These are phyloP conservation scores for Porodaedalea pini DNA, from an alignment of 1,284 basidiomycete species.

Conservation along the genomic window DNA sequence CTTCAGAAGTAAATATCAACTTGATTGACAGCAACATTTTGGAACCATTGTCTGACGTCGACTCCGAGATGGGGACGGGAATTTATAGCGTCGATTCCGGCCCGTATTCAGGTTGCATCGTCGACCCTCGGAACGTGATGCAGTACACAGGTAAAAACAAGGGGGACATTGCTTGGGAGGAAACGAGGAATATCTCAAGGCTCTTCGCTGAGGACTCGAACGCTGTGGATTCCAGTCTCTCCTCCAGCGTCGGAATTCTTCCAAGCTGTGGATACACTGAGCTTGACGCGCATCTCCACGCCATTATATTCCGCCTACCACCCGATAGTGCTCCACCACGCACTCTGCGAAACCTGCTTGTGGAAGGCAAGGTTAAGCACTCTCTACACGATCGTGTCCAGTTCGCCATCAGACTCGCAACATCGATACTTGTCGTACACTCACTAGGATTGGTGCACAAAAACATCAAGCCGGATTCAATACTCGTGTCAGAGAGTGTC, in stretches of 20 bases:
- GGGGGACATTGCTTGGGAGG: background rate
- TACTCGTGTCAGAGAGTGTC: background rate
- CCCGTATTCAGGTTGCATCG: slow-evolving; percentile 1
- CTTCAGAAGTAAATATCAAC: background rate
- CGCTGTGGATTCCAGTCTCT: background rate
- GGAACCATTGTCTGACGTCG: background rate
- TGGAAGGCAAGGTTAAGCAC: background rate
- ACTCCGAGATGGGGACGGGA: background rate
- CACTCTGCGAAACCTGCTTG: background rate
- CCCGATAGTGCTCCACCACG: background rate
- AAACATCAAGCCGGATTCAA: slow-evolving; percentile 7
- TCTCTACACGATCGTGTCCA: background rate
- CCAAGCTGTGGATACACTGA: background rate
- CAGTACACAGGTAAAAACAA: too few species aligned
- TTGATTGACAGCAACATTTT: background rate
- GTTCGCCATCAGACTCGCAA: background rate
- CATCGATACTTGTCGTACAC: slow-evolving; percentile 4
- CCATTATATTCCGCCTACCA: background rate
- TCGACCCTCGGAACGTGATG: background rate
- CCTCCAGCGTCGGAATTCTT: background rate
- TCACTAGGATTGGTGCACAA: slow-evolving; percentile 10
- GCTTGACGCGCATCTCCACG: background rate
- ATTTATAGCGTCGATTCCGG: background rate
- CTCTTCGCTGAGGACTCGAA: background rate
- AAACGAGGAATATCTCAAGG: background rate